A percentile compares a stretch with the other conserved stretches of the same genome.
Evolutionary conservation across 2,329 filamentous ascomycete species (phyloP).

Genomic region (Rutstroemia sydowiana): DNA sequence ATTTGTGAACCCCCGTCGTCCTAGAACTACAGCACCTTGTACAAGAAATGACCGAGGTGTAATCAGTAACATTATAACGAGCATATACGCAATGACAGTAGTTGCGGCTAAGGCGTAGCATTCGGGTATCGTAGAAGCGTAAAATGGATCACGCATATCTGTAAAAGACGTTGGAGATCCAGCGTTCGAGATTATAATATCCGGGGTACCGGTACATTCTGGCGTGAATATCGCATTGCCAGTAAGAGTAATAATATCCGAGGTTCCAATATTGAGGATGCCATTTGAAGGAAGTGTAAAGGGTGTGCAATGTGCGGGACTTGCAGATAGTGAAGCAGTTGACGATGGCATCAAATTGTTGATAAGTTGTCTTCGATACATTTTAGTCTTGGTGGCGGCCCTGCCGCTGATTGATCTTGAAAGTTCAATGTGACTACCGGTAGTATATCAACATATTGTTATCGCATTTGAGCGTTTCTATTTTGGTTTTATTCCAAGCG

Average conservation of each 20-base stretch:
- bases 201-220: slow-evolving; percentile 36
- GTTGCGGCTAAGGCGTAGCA: slow-evolving; percentile 88
- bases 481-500: too few relatives aligned
- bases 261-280: slow-evolving; percentile 35
- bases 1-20: slow-evolving; percentile 76
- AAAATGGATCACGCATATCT: slow-evolving; percentile 79
- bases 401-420: slow-evolving; percentile 19
- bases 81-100: slow-evolving; percentile 80
- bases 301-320: slow-evolving; percentile 49
- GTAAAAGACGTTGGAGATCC: slow-evolving; percentile 15
- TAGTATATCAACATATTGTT: slow-evolving; percentile 8
- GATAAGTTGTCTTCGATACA: slow-evolving; percentile 27
- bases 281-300: slow-evolving; percentile 55
- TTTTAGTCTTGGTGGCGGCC: slow-evolving; percentile 20
- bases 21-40: slow-evolving; percentile 74
- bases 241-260: slow-evolving; percentile 34
- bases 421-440: slow-evolving; percentile 11
- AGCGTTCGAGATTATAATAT: slow-evolving; percentile 22
- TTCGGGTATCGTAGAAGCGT: slow-evolving; percentile 86
- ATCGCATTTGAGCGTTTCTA: too few relatives aligned
- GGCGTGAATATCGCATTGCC: slow-evolving; percentile 43
- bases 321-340: slow-evolving; percentile 30
- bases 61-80: slow-evolving; percentile 83
- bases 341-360: slow-evolving; percentile 17
- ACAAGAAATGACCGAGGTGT: slow-evolving; percentile 89